phyloP scores from a whole-genome alignment of 257 asterid species.

The Ajuga chamaepitys region DNA sequence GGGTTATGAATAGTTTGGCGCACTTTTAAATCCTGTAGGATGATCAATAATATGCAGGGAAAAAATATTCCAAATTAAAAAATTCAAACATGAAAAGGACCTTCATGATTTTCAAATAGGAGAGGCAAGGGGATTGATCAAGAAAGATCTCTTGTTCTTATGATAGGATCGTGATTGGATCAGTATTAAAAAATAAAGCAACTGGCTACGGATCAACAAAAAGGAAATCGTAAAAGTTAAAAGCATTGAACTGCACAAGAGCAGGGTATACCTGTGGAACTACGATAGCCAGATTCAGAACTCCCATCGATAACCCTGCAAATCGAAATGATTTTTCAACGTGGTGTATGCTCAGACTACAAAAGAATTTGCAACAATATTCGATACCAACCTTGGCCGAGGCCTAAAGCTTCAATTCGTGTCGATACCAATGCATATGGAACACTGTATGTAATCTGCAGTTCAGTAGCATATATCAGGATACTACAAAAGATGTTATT shows the following conservation, averaged over 20 bases:
- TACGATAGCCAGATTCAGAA: slow-evolving; percentile 82
- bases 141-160: neutral
- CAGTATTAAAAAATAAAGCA: too few relatives aligned
- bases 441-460: slow-evolving; percentile 58
- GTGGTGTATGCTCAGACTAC: slow-evolving; percentile 6
- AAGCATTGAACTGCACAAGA: neutral
- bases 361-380: slow-evolving; percentile 4
- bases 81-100: neutral
- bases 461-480: neutral
- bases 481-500: neutral
- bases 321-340: slow-evolving; percentile 14
- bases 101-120: neutral
- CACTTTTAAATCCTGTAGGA: too few relatives aligned
- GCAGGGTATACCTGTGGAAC: slow-evolving; percentile 60
- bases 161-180: neutral
- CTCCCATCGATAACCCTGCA: slow-evolving; percentile 85
- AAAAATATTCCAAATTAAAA: neutral
- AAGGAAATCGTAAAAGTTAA: neutral
- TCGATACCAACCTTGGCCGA: slow-evolving; percentile 49
- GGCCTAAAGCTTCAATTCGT: slow-evolving; percentile 67
- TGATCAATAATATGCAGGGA: too few relatives aligned
- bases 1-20: neutral
- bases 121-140: neutral
- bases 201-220: too few relatives aligned
- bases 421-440: slow-evolving; percentile 75